Evolutionary conservation across 2,329 filamentous ascomycete genomes (phyloP), one percentile per base, ranked within the genome.

Genomic region (Coniochaeta hoffmannii): DNA sequence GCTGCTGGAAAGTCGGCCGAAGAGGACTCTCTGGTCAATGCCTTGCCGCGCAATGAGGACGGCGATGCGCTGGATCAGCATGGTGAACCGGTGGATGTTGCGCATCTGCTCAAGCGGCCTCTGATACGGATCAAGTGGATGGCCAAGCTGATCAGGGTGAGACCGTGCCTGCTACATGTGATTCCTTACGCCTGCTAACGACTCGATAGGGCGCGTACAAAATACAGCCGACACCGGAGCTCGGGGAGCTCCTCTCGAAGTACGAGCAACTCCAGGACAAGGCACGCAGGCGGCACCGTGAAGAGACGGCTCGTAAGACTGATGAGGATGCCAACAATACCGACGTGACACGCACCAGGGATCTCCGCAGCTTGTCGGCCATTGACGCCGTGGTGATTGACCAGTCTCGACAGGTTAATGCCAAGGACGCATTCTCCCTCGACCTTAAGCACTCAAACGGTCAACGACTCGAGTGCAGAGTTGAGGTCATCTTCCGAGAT

Each of bases 31-130:
- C 71, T 85, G 1, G 66, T 86, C 53, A 76, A 81, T 58, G 81
- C 79, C 1, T 74, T 81, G 73, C 83, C 81, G 59, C 77, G 74
- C 54, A 86, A 87, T 54, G 80, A 80, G 56, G 75, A 86, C 55
- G 86, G 88, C 22, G 85, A 87, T 62, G 76, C 89, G 14, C 66
- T 86, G 52, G 84, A 91, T 61, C 82, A 83, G 32, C 81, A 93
- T 59, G 94, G 93, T 12, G 90, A 97, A 68, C 85, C 90, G 53
- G 91, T 97, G 9, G 94, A 97, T 67, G 94, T 99, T 50, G 92
- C 92, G 8, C 95, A 94, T 70, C 78, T 99, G 49, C 77, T 99
- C 53, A 97, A 96, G 72, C 79, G 93, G 54, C 94, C 94, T 1
- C 73, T 99, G 41, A 85, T 96, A 22, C 83, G 94, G 50, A 76